A percentile compares a stretch with the other conserved stretches of the same genome.
phyloP scores from a whole-genome alignment of 2,329 filamentous ascomycete genomes.

The Fusarium incarnatum region DNA sequence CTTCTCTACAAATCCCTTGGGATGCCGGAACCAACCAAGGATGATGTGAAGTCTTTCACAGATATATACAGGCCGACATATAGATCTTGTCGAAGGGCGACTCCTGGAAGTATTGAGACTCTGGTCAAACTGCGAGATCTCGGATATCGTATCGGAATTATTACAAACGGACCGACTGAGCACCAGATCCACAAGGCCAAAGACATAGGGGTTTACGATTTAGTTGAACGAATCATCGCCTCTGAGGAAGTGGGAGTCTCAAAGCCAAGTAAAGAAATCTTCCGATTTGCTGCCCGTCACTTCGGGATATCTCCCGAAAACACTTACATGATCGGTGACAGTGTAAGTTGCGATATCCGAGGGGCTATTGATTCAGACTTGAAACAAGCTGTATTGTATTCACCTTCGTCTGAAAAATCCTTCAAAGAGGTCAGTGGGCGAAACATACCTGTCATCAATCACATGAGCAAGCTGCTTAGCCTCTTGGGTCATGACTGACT shows the following conservation, averaged over 20 bases:
- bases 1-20: neutral
- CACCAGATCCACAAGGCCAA: slow-evolving; percentile 8
- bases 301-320: neutral
- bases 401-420: neutral
- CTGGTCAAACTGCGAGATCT: slow-evolving; percentile 2
- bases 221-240: slow-evolving; percentile 14
- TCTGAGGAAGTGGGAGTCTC: slow-evolving; percentile 10
- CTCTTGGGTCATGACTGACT: neutral
- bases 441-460: neutral
- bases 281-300: slow-evolving; percentile 1
- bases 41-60: slow-evolving; percentile 11
- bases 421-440: neutral
- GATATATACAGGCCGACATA: slow-evolving; percentile 13
- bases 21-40: neutral
- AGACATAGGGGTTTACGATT: slow-evolving; percentile 4
- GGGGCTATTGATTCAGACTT: neutral
- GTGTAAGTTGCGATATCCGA: neutral
- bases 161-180: slow-evolving; percentile 6
- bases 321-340: slow-evolving; percentile 22
- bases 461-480: neutral
- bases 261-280: slow-evolving; percentile 14
- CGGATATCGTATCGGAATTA: slow-evolving; percentile 15
- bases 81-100: slow-evolving; percentile 8
- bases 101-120: slow-evolving; percentile 10
- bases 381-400: neutral